A percentile compares a stretch with the other conserved stretches of the same genome.
Conservation (phyloP, 371 early-diverging fungal species). For the Mucor indicus region DNA sequence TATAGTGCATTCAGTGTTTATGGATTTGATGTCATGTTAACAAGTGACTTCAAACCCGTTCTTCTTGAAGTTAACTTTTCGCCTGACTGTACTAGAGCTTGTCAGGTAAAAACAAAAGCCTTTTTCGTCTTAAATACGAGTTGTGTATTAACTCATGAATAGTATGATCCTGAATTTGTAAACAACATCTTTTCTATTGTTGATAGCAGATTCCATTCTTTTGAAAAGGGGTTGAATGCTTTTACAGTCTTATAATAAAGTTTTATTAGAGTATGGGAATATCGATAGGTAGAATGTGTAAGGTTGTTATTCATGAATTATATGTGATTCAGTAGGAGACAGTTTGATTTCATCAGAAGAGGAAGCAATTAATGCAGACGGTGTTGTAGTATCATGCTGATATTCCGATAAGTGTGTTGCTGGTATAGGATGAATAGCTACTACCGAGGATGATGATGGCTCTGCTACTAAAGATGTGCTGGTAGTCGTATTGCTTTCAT, state of each 20-base stretch:
- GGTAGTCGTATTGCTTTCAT: no score
- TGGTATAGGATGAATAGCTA: background rate
- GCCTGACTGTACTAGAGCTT: constrained; percentile 57
- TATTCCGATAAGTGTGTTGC: no score
- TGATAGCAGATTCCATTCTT: constrained; percentile 42
- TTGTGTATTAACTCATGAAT: constrained; percentile 4
- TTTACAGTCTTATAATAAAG: constrained; percentile 39
- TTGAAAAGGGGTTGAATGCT: constrained; percentile 44
- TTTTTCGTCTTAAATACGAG: background rate
- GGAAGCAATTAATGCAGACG: no score
- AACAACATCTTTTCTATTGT: constrained; percentile 53
- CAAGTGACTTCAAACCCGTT: constrained; percentile 47
- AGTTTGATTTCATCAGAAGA: no score
- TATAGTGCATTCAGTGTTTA: constrained; percentile 55
- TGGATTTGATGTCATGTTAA: constrained; percentile 58
- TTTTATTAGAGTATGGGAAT: no score
- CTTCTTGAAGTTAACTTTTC: constrained; percentile 56
- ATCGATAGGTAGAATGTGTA: no score
- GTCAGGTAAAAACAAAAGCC: constrained; percentile 31
- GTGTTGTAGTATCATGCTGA: no score
- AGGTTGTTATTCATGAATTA: no score
- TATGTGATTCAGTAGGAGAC: no score
- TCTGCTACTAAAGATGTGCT: background rate
- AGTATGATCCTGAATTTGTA: constrained; percentile 55
- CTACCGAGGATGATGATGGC: background rate